Evolutionary conservation across 345 rosid species (phyloP), one percentile per base, ranked within the genome.

Genomic region (Salix brachista): DNA sequence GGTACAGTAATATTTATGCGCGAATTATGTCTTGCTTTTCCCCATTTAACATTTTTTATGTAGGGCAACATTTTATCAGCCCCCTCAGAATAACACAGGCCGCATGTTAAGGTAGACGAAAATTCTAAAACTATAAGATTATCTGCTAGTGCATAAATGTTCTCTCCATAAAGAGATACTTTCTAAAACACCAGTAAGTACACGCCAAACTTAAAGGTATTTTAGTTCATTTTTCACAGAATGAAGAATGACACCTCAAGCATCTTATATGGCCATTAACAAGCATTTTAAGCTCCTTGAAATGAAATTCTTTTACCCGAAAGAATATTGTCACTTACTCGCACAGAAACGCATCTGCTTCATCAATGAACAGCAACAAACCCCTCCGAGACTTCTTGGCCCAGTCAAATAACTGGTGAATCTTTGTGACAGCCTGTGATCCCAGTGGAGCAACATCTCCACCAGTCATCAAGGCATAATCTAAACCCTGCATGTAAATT

Each of bases 311-410:
- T 12, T 23, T 62, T 62, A 62, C 26, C 18, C 58, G 34, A 67
- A 5, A 13, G 28, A 68, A 13, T 67, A 65, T 13, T 0, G 52
- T 26, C 32, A 87, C 99, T 93, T 89, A 96, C 99, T 96, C 94
- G 92, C 98, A 93, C 73, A 96, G 82, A 86, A 93, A 96, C n/a
- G 98, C 99, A 89, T 96, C 99, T 25, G 99, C 99, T 88, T 96
- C 98, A 74, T 96, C 99, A 56, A 96, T 93, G 85, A 93, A 96
- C 77, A 96, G 89, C 86, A 93, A 75, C 76, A 93, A 84, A 46
- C 99, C 99, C 77, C 92, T 88, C 67, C 80, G 85, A 21, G 99
- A 93, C 82, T 96, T 96, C 90, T 91, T 93, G 78, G 95, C 84
- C 99, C 98, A 96, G 84, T 96, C 97, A 75, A 96, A 96, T 76